phyloP scores from a whole-genome alignment of 2,329 filamentous ascomycete genomes.

The Ceratocystis destructans region DNA sequence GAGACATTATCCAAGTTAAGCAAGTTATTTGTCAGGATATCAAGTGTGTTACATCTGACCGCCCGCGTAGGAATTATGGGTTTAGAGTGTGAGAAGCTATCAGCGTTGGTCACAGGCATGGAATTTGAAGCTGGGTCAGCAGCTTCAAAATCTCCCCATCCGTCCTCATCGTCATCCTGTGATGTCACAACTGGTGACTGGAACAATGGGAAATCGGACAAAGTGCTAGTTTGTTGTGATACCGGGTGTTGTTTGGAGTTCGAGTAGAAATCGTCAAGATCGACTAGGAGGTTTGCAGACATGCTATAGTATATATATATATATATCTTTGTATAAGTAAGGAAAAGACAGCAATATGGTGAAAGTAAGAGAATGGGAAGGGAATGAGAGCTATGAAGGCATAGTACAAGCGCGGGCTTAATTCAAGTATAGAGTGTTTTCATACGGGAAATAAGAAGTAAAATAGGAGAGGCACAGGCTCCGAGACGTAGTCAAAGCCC shows the following conservation, averaged over 20 bases:
- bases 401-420: too few species aligned
- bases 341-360: too few species aligned
- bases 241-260: slow-evolving; percentile 22
- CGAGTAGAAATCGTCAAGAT: slow-evolving; percentile 41
- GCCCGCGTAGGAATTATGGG: slow-evolving; percentile 18
- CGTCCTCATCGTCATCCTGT: slow-evolving; percentile 37
- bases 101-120: not conserved
- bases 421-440: too few species aligned
- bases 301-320: slow-evolving; percentile 27
- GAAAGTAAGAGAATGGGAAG: too few species aligned
- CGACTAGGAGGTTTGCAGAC: slow-evolving; percentile 53
- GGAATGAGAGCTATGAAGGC: too few species aligned
- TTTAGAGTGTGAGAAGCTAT: not conserved
- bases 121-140: slow-evolving; percentile 25
- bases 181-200: slow-evolving; percentile 12
- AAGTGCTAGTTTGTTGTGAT: not conserved
- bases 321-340: too few species aligned
- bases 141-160: slow-evolving; percentile 55
- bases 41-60: slow-evolving; percentile 38
- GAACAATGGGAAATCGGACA: not conserved
- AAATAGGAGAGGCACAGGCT: too few species aligned
- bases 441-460: too few species aligned
- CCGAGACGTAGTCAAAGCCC: too few species aligned
- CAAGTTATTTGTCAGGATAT: slow-evolving; percentile 41
- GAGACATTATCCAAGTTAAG: slow-evolving; percentile 27